Percentiles rank a stretch among this genome's conserved stretches.
Evolutionary conservation across 768 basidiomycete species (phyloP).

Genomic region (Kockovaella imperatae): DNA sequence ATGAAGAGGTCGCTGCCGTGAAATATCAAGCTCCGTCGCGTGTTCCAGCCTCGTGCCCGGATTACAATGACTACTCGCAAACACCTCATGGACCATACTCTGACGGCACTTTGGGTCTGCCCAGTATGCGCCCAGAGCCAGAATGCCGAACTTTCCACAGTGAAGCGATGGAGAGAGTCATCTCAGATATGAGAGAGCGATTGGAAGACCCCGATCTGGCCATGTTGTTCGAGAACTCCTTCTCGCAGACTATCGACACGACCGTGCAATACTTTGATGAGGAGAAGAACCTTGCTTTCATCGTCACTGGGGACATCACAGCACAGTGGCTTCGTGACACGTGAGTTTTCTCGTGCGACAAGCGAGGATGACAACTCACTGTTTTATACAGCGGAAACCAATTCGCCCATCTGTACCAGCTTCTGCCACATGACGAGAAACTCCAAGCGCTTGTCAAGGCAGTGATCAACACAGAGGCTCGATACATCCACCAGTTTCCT

Average conservation of each 20-base stretch:
- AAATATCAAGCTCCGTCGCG: no score
- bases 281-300: neutral
- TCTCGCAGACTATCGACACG: neutral
- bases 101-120: neutral
- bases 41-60: no score
- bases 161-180: neutral
- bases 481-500: neutral
- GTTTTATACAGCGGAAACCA: neutral
- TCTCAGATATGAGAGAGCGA: neutral
- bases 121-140: neutral
- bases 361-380: neutral
- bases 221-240: neutral
- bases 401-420: neutral
- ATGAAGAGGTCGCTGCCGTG: no score
- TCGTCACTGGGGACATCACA: neutral
- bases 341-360: neutral
- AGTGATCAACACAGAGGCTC: neutral
- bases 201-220: neutral
- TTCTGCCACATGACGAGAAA: neutral
- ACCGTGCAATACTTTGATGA: neutral
- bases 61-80: neutral
- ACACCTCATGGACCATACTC: neutral
- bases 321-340: neutral
- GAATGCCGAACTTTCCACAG: neutral
- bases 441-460: neutral